Evolutionary conservation across 176 grass and related monocot genomes (phyloP).

Genomic region (Aegilops tauschii): DNA sequence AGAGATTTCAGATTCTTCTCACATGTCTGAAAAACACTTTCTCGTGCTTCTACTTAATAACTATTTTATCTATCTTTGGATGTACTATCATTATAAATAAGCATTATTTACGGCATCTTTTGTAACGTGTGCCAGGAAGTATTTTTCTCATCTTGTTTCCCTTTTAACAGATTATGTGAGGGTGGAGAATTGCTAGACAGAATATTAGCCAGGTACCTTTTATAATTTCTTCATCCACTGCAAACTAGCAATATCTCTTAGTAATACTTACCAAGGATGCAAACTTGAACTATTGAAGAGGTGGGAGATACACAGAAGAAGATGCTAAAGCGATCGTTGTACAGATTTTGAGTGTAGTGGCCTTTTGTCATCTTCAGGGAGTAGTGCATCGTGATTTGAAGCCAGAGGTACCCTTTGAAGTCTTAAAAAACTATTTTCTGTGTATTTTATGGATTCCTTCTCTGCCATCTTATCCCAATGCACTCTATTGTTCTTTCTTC

Average conservation of each 20-base stretch:
- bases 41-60: background rate
- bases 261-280: constrained; percentile 31
- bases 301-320: constrained; percentile 97
- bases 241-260: constrained; percentile 14
- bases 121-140: background rate
- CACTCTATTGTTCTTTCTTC: constrained; percentile 5
- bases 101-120: constrained; percentile 2
- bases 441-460: constrained; percentile 21
- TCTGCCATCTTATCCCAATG: constrained; percentile 3
- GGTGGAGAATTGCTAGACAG: constrained; percentile 95
- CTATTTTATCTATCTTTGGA: background rate
- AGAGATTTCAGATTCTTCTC: background rate
- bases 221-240: constrained; percentile 17
- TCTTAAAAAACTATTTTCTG: constrained; percentile 18
- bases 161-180: constrained; percentile 84
- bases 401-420: constrained; percentile 70
- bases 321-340: constrained; percentile 93
- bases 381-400: constrained; percentile 99
- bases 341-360: constrained; percentile 92
- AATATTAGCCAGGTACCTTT: constrained; percentile 90
- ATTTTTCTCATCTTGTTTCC: constrained; percentile 23
- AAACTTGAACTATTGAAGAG: constrained; percentile 72
- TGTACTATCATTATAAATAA: constrained; percentile 15
- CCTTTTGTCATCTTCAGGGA: constrained; percentile 99
- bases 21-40: background rate